Conservation (phyloP, 108 stramenopile species). For the Skeletonema grethae region DNA sequence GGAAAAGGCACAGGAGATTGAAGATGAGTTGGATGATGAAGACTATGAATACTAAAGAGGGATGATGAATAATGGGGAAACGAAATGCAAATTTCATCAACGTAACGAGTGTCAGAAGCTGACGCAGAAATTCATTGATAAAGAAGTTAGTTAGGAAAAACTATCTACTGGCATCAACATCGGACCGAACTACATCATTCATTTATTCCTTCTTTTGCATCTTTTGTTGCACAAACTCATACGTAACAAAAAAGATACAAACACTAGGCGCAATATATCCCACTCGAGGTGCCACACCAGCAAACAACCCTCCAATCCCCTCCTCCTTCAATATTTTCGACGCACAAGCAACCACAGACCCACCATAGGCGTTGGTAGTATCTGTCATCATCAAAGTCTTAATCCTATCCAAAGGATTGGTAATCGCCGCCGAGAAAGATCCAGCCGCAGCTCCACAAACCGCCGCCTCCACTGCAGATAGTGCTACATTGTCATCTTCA, state of each 20-base stretch:
- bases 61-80: background rate
- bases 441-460: conserved; percentile 79
- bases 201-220: conserved; percentile 9
- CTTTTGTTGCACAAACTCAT: conserved; percentile 74
- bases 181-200: background rate
- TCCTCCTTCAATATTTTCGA: conserved; percentile 62
- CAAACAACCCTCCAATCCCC: conserved; percentile 62
- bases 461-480: conserved; percentile 71
- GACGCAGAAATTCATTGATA: background rate
- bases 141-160: too few relatives aligned
- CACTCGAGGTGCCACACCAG: conserved; percentile 74
- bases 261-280: conserved; percentile 83
- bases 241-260: conserved; percentile 81
- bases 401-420: conserved; percentile 76
- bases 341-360: conserved; percentile 56
- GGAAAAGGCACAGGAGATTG: conserved; percentile 86
- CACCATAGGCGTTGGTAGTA: conserved; percentile 59
- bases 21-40: conserved; percentile 86
- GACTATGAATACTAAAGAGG: background rate
- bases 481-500: conserved; percentile 3
- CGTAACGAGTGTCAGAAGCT: background rate
- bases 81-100: background rate
- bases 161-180: too few relatives aligned
- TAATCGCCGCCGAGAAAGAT: conserved; percentile 75
- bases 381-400: conserved; percentile 86